These are phyloP conservation scores for Moesziomyces antarcticus DNA, from an alignment of 1,284 basidiomycete genomes.

Conservation along the genomic window DNA sequence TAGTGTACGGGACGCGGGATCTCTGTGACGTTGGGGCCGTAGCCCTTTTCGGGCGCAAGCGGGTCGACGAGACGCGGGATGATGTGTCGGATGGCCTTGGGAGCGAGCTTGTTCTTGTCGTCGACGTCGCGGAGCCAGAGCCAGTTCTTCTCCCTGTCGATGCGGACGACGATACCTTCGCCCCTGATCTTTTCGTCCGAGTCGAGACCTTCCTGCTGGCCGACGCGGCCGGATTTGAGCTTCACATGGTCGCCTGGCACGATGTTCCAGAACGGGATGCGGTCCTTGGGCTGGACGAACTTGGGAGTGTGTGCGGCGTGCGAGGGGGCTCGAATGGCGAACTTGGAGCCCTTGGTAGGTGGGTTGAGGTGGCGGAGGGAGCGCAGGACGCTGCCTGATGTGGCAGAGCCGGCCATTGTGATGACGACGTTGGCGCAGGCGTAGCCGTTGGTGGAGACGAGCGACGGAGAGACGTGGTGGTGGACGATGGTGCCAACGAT, in stretches of 20 bases:
- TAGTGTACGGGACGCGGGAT: conserved; percentile 65
- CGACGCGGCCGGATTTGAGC: conserved; percentile 62
- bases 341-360: conserved; percentile 60
- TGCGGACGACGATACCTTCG: conserved; percentile 60
- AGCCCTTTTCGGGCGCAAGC: conserved; percentile 54
- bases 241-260: conserved; percentile 68
- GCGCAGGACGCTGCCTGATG: conserved; percentile 60
- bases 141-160: conserved; percentile 63
- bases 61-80: conserved; percentile 59
- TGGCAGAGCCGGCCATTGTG: conserved; percentile 28
- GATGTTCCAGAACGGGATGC: conserved; percentile 69
- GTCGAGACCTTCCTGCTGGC: conserved; percentile 47
- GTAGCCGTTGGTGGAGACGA: too few relatives aligned
- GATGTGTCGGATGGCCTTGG: conserved; percentile 59
- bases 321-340: conserved; percentile 61
- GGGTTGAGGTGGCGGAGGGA: conserved; percentile 66
- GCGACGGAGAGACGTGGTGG: neutral
- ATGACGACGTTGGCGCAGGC: neutral
- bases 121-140: conserved; percentile 61
- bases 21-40: conserved; percentile 54
- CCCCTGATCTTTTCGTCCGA: conserved; percentile 47
- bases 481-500: neutral
- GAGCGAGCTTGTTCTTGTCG: conserved; percentile 59
- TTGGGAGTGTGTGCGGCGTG: conserved; percentile 60
- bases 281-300: conserved; percentile 68